Evolutionary conservation across 2,329 filamentous ascomycete species (phyloP), one percentile per base, ranked within the genome.

Genomic region (Microdochium trichocladiopsis): DNA sequence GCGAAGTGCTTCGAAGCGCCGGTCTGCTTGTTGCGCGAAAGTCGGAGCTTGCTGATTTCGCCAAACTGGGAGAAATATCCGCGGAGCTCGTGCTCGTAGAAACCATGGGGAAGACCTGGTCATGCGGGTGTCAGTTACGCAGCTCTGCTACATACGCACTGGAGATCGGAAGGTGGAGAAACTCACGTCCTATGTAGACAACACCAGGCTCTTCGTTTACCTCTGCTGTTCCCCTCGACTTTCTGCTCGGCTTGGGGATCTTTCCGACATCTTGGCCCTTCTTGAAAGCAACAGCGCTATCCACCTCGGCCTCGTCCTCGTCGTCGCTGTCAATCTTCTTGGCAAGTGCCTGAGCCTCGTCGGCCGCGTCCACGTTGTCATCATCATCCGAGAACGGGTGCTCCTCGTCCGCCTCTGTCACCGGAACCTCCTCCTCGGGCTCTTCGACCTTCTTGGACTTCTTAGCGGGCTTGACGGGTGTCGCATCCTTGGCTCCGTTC

Each of bases 51-150:
- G 50, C 77, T 82, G 62, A 99, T 90, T 14, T 82, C 76, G 60
- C 94, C 94, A 61, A 99, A 99, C 70, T 99, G 94, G 51, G 84
- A 82, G 66, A 97, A 95, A 77, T 97, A 99, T 58, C 86, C 84
- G 61, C 83, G 84, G 87, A 99, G 95, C 73, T 97, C 88, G 63
- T 91, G 83, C 74, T 99, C 94, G 78, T 93, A 97, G 82, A 99
- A 99, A 72, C 94, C 89, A 58, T 71, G 67, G 54, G 62, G 66
- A 25, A 66, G 36, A 14, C 36, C 41, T 23, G 23, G 45, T 36
- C n/a, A 3, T n/a, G 33, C n/a, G 14, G 18, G 25, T 63, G 33
- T 37, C 33, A 37, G 33, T 37, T n/a, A n/a, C 14, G 14, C 18
- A 5, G 33, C 24, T 53, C 18, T 52, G 25, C 28, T 6, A 21